Conservation (phyloP, 805 yeast genomes). For the Blastobotrys chiropterorum region DNA sequence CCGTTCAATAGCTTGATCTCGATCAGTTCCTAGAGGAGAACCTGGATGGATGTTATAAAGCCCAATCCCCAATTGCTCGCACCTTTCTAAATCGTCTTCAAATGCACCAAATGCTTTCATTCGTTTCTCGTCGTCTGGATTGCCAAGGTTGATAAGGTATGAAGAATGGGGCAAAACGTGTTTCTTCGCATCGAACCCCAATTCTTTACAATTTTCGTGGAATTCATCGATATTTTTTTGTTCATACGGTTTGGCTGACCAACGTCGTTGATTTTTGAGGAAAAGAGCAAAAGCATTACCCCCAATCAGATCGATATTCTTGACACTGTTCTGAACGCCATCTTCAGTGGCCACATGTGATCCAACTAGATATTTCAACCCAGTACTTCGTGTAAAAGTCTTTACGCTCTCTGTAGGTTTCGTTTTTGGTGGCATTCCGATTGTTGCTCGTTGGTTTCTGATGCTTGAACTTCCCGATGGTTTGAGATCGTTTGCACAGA, state of each 20-base stretch:
- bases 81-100: conserved; percentile 78
- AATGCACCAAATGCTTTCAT: conserved; percentile 70
- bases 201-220: conserved; percentile 51
- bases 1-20: conserved; percentile 53
- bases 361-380: conserved; percentile 44
- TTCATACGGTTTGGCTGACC: conserved; percentile 78
- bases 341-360: conserved; percentile 87
- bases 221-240: conserved; percentile 64
- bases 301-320: conserved; percentile 49
- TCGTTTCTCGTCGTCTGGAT: conserved; percentile 78
- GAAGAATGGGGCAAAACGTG: conserved; percentile 94
- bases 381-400: neutral
- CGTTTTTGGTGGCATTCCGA: neutral
- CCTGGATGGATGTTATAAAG: conserved; percentile 87
- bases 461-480: too few species aligned
- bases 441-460: neutral
- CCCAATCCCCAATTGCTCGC: conserved; percentile 81
- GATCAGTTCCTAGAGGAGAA: conserved; percentile 70
- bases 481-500: too few species aligned
- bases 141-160: conserved; percentile 86
- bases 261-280: conserved; percentile 80
- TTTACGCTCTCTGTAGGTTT: neutral
- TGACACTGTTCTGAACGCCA: conserved; percentile 55
- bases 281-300: conserved; percentile 88
- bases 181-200: conserved; percentile 63